Evolutionary conservation across 441 rosid genomes (phyloP).

Genomic region (Theobroma grandiflorum): DNA sequence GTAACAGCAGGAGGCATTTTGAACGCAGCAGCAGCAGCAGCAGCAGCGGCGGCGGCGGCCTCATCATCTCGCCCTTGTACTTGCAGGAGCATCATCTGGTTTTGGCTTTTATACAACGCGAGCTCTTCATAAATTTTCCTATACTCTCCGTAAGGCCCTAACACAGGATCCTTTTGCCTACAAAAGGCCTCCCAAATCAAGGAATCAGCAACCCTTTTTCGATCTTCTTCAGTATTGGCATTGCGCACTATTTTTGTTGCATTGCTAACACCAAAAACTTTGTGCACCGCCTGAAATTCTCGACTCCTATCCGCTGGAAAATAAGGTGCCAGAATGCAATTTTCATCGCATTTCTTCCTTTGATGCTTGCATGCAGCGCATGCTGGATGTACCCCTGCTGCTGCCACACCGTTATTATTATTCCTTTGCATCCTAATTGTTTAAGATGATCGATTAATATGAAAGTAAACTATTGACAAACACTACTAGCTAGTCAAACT

Average conservation of each 20-base stretch:
- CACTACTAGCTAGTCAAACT: too few relatives aligned
- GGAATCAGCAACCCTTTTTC: conserved; percentile 49
- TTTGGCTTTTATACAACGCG: conserved; percentile 42
- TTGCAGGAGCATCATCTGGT: conserved; percentile 32
- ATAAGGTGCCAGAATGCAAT: conserved; percentile 38
- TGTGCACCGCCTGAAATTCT: conserved; percentile 43
- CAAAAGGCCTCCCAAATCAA: conserved; percentile 68
- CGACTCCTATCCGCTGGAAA: conserved; percentile 32
- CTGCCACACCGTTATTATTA: neutral
- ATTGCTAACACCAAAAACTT: conserved; percentile 43
- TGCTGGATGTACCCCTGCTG: conserved; percentile 37
- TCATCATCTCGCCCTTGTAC: neutral
- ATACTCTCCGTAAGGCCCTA: conserved; percentile 67
- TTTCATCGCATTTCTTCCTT: conserved; percentile 41
- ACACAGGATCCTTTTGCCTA: conserved; percentile 61
- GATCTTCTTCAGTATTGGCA: conserved; percentile 41
- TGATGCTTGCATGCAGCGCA: conserved; percentile 57
- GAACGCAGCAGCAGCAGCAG: neutral
- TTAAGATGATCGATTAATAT: neutral
- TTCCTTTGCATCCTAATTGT: conserved; percentile 17
- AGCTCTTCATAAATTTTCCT: conserved; percentile 56
- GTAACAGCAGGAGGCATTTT: conserved; percentile 14
- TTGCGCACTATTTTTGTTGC: conserved; percentile 46
- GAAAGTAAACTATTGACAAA: neutral
- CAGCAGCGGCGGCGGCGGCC: neutral